Percentiles rank a stretch among this genome's conserved stretches.
Conservation (phyloP, 345 rosid genomes). For the Adansonia digitata region DNA sequence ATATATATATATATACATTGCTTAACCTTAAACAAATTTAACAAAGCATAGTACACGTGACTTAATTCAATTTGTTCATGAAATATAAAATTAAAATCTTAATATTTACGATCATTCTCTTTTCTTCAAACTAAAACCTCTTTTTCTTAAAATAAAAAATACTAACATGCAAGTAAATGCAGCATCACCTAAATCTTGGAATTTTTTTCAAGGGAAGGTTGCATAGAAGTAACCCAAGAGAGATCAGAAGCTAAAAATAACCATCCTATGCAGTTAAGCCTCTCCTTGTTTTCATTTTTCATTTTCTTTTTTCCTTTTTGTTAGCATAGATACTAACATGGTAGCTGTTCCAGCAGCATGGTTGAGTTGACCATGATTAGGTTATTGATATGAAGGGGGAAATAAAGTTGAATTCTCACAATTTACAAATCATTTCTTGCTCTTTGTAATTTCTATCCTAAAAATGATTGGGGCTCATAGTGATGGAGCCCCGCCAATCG, state of each 20-base stretch:
- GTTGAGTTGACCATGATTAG: slow-evolving; percentile 17
- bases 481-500: slow-evolving; percentile 18
- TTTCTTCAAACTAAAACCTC: no score
- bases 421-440: slow-evolving; percentile 57
- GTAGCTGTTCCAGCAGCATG: slow-evolving; percentile 16
- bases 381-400: slow-evolving; percentile 16
- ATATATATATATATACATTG: no score
- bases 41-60: no score
- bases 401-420: slow-evolving; percentile 29
- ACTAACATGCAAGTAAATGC: background rate
- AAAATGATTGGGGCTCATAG: slow-evolving; percentile 13
- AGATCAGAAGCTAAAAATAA: background rate
- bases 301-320: slow-evolving; percentile 11
- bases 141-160: no score
- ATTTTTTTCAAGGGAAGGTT: background rate
- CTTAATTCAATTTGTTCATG: no score
- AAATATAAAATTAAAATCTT: no score
- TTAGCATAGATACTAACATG: slow-evolving; percentile 18
- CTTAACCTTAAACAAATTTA: no score
- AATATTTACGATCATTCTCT: no score
- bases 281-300: background rate
- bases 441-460: slow-evolving; percentile 40
- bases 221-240: background rate
- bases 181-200: background rate
- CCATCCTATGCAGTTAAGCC: background rate